A percentile compares a stretch with the other conserved stretches of the same genome.
Evolutionary conservation across 805 yeast species (phyloP).

Genomic region (Nakazawaea sp.): DNA sequence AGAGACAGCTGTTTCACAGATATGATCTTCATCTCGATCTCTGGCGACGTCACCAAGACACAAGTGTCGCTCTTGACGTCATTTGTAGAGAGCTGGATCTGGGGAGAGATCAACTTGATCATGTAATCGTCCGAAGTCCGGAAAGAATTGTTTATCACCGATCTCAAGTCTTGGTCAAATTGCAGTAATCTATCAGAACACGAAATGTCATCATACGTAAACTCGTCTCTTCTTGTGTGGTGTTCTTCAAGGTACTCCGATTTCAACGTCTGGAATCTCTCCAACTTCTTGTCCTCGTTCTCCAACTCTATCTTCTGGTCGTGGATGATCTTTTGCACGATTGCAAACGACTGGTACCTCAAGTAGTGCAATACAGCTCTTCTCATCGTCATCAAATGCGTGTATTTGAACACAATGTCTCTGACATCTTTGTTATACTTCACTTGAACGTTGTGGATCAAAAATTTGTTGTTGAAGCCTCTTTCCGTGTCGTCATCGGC

Average conservation of each 20-base stretch:
- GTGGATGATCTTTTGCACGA: conserved; percentile 42
- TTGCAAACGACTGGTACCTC: conserved; percentile 41
- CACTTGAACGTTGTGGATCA: conserved; percentile 63
- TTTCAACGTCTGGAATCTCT: conserved; percentile 4
- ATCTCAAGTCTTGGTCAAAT: conserved; percentile 48
- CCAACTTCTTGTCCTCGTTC: neutral
- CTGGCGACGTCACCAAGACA: conserved; percentile 67
- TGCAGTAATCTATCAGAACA: conserved; percentile 30
- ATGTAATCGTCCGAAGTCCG: conserved; percentile 47
- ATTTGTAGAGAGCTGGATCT: conserved; percentile 60
- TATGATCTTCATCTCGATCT: conserved; percentile 61
- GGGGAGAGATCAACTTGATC: conserved; percentile 71
- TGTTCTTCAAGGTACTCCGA: conserved; percentile 18
- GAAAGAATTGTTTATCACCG: conserved; percentile 29
- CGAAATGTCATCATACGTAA: conserved; percentile 5
- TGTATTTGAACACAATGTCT: conserved; percentile 54
- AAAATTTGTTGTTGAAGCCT: conserved; percentile 59
- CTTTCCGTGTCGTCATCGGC: conserved; percentile 3
- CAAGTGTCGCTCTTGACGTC: conserved; percentile 44
- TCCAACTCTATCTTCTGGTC: conserved; percentile 16
- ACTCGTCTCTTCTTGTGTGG: conserved; percentile 7
- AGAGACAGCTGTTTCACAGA: conserved; percentile 43
- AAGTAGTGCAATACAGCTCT: conserved; percentile 35
- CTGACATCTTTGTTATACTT: conserved; percentile 75
- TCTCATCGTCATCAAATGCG: conserved; percentile 40